These are phyloP conservation scores for Saksenaea vasiformis DNA, from an alignment of 371 early-diverging fungal species.

Conservation along the genomic window DNA sequence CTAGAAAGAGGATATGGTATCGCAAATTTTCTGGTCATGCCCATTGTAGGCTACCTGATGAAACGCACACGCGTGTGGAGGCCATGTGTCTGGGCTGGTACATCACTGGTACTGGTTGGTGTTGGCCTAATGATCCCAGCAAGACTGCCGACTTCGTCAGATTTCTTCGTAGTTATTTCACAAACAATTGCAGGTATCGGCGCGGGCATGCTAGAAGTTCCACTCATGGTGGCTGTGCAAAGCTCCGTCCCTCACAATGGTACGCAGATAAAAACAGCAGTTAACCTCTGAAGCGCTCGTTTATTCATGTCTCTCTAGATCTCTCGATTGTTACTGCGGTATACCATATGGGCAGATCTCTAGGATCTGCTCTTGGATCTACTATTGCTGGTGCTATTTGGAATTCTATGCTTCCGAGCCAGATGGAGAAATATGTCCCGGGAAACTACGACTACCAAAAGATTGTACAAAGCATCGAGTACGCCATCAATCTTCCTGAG, in stretches of 20 bases:
- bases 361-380: constrained; percentile 33
- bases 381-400: constrained; percentile 44
- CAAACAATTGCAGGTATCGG: constrained; percentile 45
- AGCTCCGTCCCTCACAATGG: constrained; percentile 37
- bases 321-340: constrained; percentile 41
- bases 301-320: constrained; percentile 17
- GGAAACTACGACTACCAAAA: constrained; percentile 29
- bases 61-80: constrained; percentile 43
- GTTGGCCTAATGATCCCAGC: constrained; percentile 48
- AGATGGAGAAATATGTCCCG: constrained; percentile 35
- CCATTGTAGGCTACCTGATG: constrained; percentile 37
- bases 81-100: constrained; percentile 54
- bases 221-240: constrained; percentile 36
- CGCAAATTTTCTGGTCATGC: constrained; percentile 25
- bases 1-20: constrained; percentile 44
- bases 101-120: constrained; percentile 55
- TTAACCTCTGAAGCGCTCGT: neutral
- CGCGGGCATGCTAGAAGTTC: constrained; percentile 33
- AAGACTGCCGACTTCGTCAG: constrained; percentile 30
- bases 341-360: constrained; percentile 36
- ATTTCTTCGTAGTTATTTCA: constrained; percentile 31
- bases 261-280: constrained; percentile 3
- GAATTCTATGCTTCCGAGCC: constrained; percentile 34
- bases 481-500: constrained; percentile 25
- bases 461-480: constrained; percentile 29